phyloP scores from a whole-genome alignment of 2,329 filamentous ascomycete genomes.

The Clarireedia monteithiana region DNA sequence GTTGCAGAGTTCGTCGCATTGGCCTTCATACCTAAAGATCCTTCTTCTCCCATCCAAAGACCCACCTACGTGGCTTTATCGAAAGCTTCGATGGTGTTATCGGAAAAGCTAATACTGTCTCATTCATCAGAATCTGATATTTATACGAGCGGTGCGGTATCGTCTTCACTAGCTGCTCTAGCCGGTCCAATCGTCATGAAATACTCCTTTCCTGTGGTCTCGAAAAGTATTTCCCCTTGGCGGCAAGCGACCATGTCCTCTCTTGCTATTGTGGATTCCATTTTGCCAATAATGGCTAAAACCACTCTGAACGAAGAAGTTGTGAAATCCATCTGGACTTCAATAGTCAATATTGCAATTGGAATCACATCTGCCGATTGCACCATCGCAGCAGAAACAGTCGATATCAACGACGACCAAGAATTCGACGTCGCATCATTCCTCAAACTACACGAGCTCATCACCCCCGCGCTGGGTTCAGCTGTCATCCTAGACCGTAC shows the following conservation, averaged over 20 bases:
- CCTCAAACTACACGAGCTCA: conserved; percentile 56
- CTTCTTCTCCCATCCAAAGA: conserved; percentile 35
- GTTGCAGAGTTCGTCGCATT: conserved; percentile 65
- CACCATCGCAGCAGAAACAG: conserved; percentile 35
- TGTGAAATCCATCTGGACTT: conserved; percentile 59
- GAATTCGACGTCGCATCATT: conserved; percentile 75
- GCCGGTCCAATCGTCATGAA: conserved; percentile 67
- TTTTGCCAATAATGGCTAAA: conserved; percentile 52
- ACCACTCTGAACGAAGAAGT: conserved; percentile 38
- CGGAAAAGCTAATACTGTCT: conserved; percentile 51
- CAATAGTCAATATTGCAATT: conserved; percentile 55
- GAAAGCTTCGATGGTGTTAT: conserved; percentile 67
- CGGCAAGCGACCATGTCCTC: conserved; percentile 66
- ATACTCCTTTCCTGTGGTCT: conserved; percentile 67
- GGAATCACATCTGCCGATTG: conserved; percentile 64
- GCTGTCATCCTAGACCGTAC: conserved; percentile 56
- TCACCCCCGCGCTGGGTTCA: conserved; percentile 66
- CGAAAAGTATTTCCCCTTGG: conserved; percentile 70
- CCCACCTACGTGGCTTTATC: conserved; percentile 87
- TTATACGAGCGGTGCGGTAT: conserved; percentile 60
- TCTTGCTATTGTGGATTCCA: conserved; percentile 58
- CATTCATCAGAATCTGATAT: conserved; percentile 59
- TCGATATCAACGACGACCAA: conserved; percentile 58
- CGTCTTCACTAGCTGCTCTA: conserved; percentile 58
- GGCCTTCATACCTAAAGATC: conserved; percentile 45